Evolutionary conservation across 2,329 filamentous ascomycete genomes (phyloP), one percentile per base, ranked within the genome.

Genomic region (Aspergillus fumigatus): DNA sequence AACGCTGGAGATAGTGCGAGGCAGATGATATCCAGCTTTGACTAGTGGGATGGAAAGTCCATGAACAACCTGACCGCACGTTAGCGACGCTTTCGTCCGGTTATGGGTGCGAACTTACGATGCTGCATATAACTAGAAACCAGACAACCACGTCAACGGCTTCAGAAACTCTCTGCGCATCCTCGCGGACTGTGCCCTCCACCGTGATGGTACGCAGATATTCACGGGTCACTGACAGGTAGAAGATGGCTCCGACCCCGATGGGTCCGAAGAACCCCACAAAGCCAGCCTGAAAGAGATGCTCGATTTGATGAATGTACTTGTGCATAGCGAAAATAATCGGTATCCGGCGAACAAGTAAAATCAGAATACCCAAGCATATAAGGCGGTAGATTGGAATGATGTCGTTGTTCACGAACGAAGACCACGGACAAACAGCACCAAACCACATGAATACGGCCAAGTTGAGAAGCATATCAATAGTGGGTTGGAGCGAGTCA

Each of bases 191-290:
- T 32, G 81, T 68, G 0, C 84, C 86, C 52, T 89, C 77, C 7
- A 85, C 82, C 0, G 80, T 83, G 55, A 86, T 70, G 11, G 76
- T 68, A 6, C 71, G 68, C 2, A 97, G 78, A 59, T 92, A 96
- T 25, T 96, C 89, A 1, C 89, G 73, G 43, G 84, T 87, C 59
- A 96, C 79, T 67, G 92, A 95, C 5, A 97, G 80, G 69, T 97
- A 96, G 70, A 96, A 97, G 21, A 96, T 83, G 1, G 91, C 92
- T 17, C 89, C 90, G 1, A 96, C 92, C 2, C 93, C 92, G 55
- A 97, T 92, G 0, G 92, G 92, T 0, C 92, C 92, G 62, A 97
- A 97, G 77, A 96, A 96, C 0, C 92, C 92, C 7, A 94, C 89
- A 67, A 96, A 96, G 0, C 89, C 75, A 1, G 91, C 91, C 63